Conservation (phyloP, 805 yeast genomes). For the Wickerhamomyces canadensis region DNA sequence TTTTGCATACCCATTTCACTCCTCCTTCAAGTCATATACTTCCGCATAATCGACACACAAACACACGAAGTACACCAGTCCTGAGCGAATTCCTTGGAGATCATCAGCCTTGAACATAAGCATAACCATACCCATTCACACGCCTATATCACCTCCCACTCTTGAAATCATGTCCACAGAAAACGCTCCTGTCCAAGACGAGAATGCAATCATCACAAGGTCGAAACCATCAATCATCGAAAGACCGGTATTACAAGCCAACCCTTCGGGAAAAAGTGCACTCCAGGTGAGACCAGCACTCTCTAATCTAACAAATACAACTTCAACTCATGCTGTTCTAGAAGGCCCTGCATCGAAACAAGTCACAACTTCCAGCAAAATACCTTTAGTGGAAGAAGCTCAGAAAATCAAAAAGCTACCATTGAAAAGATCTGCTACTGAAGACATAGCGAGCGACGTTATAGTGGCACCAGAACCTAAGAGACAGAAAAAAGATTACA, state of each 20-base stretch:
- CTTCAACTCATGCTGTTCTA: conserved; percentile 8
- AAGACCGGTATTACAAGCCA: conserved; percentile 1
- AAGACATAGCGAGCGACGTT: conserved; percentile 32
- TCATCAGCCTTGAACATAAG: background rate
- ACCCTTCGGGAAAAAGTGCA: background rate
- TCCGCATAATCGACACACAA: too few relatives aligned
- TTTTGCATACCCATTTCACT: background rate
- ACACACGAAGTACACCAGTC: background rate
- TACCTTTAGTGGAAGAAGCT: conserved; percentile 2
- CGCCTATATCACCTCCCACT: too few relatives aligned
- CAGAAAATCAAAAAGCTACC: conserved; percentile 21
- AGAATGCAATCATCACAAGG: conserved; percentile 14
- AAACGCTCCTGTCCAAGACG: conserved; percentile 14
- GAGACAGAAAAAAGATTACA: conserved; percentile 11
- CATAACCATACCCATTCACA: background rate
- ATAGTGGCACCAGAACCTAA: conserved; percentile 6
- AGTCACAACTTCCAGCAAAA: conserved; percentile 2
- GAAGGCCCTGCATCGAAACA: conserved; percentile 2
- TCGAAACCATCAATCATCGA: conserved; percentile 6
- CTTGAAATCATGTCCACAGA: conserved; percentile 11
- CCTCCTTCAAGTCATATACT: background rate
- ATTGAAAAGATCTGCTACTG: conserved; percentile 51
- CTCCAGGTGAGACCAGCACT: conserved; percentile 20
- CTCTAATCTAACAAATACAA: conserved; percentile 24
- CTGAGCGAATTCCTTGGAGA: background rate